Evolutionary conservation across 345 rosid genomes (phyloP), one percentile per base, ranked within the genome.

Genomic region (Populus euphratica): DNA sequence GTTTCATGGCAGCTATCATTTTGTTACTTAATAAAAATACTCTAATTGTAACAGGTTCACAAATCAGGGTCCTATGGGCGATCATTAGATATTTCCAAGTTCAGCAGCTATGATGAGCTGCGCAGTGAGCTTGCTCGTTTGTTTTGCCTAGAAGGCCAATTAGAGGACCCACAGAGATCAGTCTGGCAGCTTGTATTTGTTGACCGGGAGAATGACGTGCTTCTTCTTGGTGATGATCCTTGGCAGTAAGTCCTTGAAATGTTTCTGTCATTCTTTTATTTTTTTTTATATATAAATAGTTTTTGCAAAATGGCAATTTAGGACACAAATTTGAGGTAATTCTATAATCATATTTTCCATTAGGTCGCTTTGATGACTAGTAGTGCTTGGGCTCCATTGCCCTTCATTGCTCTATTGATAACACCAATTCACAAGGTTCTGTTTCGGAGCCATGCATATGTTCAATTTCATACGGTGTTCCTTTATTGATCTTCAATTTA

Each of bases 161-260:
- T 89, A 64, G 97, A 92, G 86, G 86, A 89, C 85, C 90, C 97
- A 83, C 85, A 82, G 82, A 90, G 97, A 90, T 92, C 94, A 90
- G 94, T 94, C 94, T 92, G 97, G 97, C 94, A 92, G 97, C 97
- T 92, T 90, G 94, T 90, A 89, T 92, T 92, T 70, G 92, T 90
- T 68, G 94, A 92, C 91, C 86, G 91, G 97, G 94, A 92, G 90
- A 86, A 90, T 81, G 97, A 92, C 78, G 86, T 87, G 66, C 97
- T 92, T 89, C 97, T 92, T 90, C 97, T 90, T 84, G 97, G 94
- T 79, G 94, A 92, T 43, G 97, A 89, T 83, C 97, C 97, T 1
- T 92, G 97, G 97, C 90, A 90, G 94, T 92, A 81, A 85, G 94
- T 88, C 27, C 20, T 61, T 67, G 9, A 73, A 38, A 11, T 39